Conservation (phyloP, 768 basidiomycete genomes). For the Trametes elegans region DNA sequence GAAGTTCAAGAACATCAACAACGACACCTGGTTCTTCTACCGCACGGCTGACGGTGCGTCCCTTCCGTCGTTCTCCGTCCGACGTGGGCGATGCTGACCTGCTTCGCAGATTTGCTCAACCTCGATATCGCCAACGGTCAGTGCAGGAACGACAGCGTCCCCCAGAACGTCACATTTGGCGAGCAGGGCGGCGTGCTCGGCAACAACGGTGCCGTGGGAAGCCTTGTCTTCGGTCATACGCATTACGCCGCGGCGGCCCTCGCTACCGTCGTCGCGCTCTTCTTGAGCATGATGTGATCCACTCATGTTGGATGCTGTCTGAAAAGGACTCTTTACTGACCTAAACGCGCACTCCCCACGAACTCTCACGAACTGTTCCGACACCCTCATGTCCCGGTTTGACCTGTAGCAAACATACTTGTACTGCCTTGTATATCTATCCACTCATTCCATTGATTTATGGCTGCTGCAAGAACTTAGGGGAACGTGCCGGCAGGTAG, state of each 20-base stretch:
- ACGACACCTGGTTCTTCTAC: slow-evolving; percentile 31
- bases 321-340: too few relatives aligned
- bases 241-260: slow-evolving; percentile 7
- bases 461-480: too few relatives aligned
- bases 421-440: too few relatives aligned
- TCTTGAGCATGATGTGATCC: neutral
- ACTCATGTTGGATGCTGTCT: neutral
- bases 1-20: slow-evolving; percentile 30
- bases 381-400: too few relatives aligned
- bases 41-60: slow-evolving; percentile 23
- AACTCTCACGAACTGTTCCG: too few relatives aligned
- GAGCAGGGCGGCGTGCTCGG: slow-evolving; percentile 26
- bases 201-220: neutral
- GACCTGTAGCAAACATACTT: too few relatives aligned
- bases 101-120: slow-evolving; percentile 16
- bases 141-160: slow-evolving; percentile 22
- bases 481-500: too few relatives aligned
- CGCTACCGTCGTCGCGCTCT: slow-evolving; percentile 4
- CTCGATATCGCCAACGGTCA: slow-evolving; percentile 22
- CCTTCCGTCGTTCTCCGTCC: neutral
- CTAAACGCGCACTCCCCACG: too few relatives aligned
- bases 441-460: too few relatives aligned
- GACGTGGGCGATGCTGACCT: neutral
- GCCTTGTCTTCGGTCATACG: neutral
- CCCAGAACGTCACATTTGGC: slow-evolving; percentile 26